phyloP scores from a whole-genome alignment of 1,284 basidiomycete genomes.

The Pseudozyma flocculosa region DNA sequence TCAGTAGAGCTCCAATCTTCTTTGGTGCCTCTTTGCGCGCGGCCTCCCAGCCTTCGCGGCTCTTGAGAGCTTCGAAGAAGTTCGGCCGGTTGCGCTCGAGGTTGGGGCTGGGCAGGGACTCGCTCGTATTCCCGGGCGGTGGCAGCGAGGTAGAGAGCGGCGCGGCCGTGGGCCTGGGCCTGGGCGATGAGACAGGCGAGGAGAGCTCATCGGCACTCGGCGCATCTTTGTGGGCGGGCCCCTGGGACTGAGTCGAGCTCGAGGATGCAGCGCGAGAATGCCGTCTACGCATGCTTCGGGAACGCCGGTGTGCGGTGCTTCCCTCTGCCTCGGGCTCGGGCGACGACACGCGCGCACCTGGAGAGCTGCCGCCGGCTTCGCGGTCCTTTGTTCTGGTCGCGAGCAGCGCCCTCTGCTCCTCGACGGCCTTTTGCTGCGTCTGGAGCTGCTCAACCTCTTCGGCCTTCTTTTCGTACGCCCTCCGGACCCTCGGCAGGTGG shows the following conservation, averaged over 20 bases:
- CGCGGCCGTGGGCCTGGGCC: background rate
- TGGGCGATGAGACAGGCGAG: conserved; percentile 17
- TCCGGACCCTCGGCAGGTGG: conserved; percentile 42
- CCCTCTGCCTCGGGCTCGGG: too few relatives aligned
- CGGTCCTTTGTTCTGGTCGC: conserved; percentile 13
- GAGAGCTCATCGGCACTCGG: conserved; percentile 21
- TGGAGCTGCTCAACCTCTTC: conserved; percentile 49
- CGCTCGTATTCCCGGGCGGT: conserved; percentile 1
- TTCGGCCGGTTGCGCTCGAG: conserved; percentile 19
- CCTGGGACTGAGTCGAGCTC: conserved; percentile 13
- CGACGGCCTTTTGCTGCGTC: conserved; percentile 50
- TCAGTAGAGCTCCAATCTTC: conserved; percentile 51
- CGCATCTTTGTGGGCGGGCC: conserved; percentile 8
- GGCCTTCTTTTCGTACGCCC: conserved; percentile 49
- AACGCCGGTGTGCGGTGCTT: too few relatives aligned
- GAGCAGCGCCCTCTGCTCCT: conserved; percentile 51
- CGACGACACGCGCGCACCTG: too few relatives aligned
- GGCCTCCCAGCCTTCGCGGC: conserved; percentile 50
- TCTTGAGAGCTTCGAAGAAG: conserved; percentile 49
- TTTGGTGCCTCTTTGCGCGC: conserved; percentile 53
- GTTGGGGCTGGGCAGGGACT: conserved; percentile 16
- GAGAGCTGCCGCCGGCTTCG: conserved; percentile 1
- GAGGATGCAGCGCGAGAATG: conserved; percentile 20
- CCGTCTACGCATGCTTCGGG: background rate
- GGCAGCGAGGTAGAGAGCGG: conserved; percentile 1